Percentiles rank a stretch among this genome's conserved stretches.
phyloP scores from a whole-genome alignment of 257 asterid species.

The Gardenia jasminoides region DNA sequence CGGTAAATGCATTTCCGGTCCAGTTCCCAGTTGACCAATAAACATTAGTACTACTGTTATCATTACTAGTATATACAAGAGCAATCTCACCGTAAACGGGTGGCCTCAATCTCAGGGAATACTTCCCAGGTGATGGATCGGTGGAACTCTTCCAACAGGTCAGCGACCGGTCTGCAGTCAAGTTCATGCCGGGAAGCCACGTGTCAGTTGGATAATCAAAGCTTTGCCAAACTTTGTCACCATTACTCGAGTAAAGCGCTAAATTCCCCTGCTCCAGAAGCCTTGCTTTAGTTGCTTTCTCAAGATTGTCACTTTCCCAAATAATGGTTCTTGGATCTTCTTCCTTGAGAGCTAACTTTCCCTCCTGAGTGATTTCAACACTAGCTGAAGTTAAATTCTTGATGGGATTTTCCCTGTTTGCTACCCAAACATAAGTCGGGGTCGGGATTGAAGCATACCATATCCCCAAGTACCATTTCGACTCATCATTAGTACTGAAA shows the following conservation, averaged over 20 bases:
- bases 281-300: constrained; percentile 39
- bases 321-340: constrained; percentile 33
- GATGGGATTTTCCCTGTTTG: constrained; percentile 65
- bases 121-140: constrained; percentile 69
- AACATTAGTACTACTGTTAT: constrained; percentile 19
- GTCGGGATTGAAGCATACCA: constrained; percentile 69
- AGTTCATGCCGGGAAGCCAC: constrained; percentile 77
- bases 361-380: constrained; percentile 43
- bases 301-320: constrained; percentile 56
- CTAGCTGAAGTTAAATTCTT: constrained; percentile 39
- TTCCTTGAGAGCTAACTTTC: constrained; percentile 47
- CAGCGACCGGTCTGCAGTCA: constrained; percentile 46
- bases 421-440: constrained; percentile 75
- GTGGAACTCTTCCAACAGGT: constrained; percentile 63
- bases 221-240: constrained; percentile 64
- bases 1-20: constrained; percentile 62
- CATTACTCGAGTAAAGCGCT: constrained; percentile 37
- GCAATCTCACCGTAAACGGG: constrained; percentile 66
- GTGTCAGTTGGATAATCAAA: constrained; percentile 80
- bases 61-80: constrained; percentile 40
- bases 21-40: constrained; percentile 84
- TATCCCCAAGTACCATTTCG: constrained; percentile 68
- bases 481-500: constrained; percentile 45
- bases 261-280: constrained; percentile 66
- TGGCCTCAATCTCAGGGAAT: constrained; percentile 55